Evolutionary conservation across 768 basidiomycete genomes (phyloP), one percentile per base, ranked within the genome.

Genomic region (Auricularia cornea): DNA sequence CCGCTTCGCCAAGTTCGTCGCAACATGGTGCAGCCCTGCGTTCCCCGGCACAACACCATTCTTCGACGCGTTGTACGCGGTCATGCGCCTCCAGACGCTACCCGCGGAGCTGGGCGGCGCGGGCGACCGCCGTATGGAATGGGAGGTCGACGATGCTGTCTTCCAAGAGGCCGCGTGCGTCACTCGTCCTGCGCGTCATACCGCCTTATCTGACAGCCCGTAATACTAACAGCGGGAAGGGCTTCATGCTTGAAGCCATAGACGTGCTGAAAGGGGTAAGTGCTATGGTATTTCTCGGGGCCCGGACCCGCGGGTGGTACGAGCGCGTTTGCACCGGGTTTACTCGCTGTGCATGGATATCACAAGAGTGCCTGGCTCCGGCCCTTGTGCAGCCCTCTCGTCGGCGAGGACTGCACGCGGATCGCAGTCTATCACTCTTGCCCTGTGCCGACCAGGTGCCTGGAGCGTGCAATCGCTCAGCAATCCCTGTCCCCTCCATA

Each of bases 141-240:
- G 94, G 94, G 91, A 94, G 77, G 78, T 95, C 26, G 94, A 96
- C 73, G 94, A 96, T 78, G 92, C 92, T 23, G 91, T 95, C 18
- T 92, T 95, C 77, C 89, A 93, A 71, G 94, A 96, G 76, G 84
- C 92, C 66, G 93, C 90, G 93, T 93, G 80, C 80, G 93, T 84
- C 33, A 35, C 40, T 30, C 59, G n/a, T 60, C 33, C 33, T 41
- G 60, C 64, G 23, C 63, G 59, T 70, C 63, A 61, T 51, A 64
- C 68, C 66, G 40, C 71, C 64, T 64, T 62, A 64, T 59, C 64
- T 64, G 59, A 38, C 59, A n/a, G 70, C 66, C 67, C 65, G 61
- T 40, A 69, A 60, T 62, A 68, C 66, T 60, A 66, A 63, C 74
- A 95, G 93, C 71, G 94, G 94, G 64, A 90, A 92, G 74, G 90